Conservation (phyloP, 495 filamentous ascomycete genomes). For the Astrocystis sublimbata region DNA sequence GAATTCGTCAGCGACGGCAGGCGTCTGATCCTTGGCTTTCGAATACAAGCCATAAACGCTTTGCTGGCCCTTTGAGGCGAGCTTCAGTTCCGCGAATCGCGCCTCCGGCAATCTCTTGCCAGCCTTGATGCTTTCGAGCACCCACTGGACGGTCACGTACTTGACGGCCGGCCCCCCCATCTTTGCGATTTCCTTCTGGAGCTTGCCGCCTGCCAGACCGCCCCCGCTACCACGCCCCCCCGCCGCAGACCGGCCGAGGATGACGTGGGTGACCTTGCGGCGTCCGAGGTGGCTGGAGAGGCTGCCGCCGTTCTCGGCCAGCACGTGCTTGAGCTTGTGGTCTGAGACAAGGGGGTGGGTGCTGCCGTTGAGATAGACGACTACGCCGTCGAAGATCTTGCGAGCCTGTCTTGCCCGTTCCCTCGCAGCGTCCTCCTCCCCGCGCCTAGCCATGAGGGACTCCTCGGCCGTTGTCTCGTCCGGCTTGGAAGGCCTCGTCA, state of each 20-base stretch:
- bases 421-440: slow-evolving; percentile 38
- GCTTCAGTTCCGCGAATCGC: slow-evolving; percentile 61
- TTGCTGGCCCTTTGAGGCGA: slow-evolving; percentile 61
- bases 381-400: slow-evolving; percentile 62
- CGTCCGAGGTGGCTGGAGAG: slow-evolving; percentile 69
- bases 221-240: slow-evolving; percentile 53
- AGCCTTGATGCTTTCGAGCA: slow-evolving; percentile 74
- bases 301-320: slow-evolving; percentile 70
- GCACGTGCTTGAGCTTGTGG: slow-evolving; percentile 77
- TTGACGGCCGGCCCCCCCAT: slow-evolving; percentile 68
- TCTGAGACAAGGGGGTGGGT: slow-evolving; percentile 81
- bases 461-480: slow-evolving; percentile 31
- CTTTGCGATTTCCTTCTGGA: slow-evolving; percentile 75
- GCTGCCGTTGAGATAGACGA: slow-evolving; percentile 86
- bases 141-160: slow-evolving; percentile 84
- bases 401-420: slow-evolving; percentile 27
- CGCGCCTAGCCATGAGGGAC: slow-evolving; percentile 31
- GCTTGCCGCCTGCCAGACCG: slow-evolving; percentile 75
- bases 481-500: slow-evolving; percentile 26
- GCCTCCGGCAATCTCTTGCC: slow-evolving; percentile 74
- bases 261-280: slow-evolving; percentile 80
- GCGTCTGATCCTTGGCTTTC: slow-evolving; percentile 7
- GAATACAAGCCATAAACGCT: slow-evolving; percentile 60
- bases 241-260: slow-evolving; percentile 63
- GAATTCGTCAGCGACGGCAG: neutral